A percentile compares a stretch with the other conserved stretches of the same genome.
Evolutionary conservation across 1,139 yeast species (phyloP).

Genomic region (Taiozyma sp.): DNA sequence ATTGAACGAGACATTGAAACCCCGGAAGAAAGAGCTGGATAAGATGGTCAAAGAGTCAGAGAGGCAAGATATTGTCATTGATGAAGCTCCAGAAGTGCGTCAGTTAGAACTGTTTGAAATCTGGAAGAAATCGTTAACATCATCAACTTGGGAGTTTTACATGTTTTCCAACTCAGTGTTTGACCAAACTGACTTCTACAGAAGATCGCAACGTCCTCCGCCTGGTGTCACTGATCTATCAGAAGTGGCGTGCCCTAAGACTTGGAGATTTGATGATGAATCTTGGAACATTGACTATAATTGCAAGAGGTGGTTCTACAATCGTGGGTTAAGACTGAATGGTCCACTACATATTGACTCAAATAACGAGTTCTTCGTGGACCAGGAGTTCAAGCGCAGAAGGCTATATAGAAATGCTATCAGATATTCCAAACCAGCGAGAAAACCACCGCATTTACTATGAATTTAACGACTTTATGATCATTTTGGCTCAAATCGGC

Average conservation of each 20-base stretch:
- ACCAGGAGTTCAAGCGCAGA: conserved; percentile 53
- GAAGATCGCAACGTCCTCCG: conserved; percentile 62
- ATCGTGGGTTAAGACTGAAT: conserved; percentile 50
- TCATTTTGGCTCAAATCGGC: neutral
- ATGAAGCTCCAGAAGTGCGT: conserved; percentile 58
- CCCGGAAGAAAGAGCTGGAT: conserved; percentile 21
- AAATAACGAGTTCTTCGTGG: conserved; percentile 45
- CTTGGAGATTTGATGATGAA: conserved; percentile 69
- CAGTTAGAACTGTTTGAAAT: conserved; percentile 75
- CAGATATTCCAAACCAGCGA: conserved; percentile 42
- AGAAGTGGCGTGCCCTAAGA: conserved; percentile 61
- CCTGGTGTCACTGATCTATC: conserved; percentile 54
- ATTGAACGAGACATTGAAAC: conserved; percentile 17
- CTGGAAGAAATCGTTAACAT: conserved; percentile 58
- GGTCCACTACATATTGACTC: conserved; percentile 41
- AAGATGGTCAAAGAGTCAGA: conserved; percentile 33
- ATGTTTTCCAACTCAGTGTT: conserved; percentile 46
- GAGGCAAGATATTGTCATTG: conserved; percentile 52
- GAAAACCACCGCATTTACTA: conserved; percentile 25
- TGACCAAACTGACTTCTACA: conserved; percentile 42
- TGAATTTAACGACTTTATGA: conserved; percentile 2
- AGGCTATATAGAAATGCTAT: conserved; percentile 47
- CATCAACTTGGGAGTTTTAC: conserved; percentile 52
- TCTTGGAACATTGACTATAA: conserved; percentile 66
- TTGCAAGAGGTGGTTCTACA: conserved; percentile 49